These are phyloP conservation scores for Aspergillus fructus DNA, from an alignment of 2,329 filamentous ascomycete species.

Conservation along the genomic window DNA sequence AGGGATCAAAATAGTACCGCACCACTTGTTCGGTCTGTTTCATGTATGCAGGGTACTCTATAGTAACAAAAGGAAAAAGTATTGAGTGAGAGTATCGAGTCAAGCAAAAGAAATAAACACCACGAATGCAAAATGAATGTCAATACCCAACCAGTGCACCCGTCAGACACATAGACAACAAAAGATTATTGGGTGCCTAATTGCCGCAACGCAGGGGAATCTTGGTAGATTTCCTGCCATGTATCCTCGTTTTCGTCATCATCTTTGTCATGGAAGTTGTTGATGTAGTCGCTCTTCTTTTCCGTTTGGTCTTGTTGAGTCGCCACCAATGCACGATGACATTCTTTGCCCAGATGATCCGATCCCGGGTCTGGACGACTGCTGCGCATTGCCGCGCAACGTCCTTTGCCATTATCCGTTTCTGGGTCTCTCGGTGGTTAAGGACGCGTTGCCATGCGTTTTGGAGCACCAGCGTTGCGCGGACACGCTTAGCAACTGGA, in stretches of 20 bases:
- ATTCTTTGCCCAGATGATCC: constrained; percentile 40
- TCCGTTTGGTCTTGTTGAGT: constrained; percentile 19
- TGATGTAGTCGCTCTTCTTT: not conserved
- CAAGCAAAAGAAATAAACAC: not conserved
- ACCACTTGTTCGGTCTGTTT: not conserved
- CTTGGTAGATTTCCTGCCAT: not conserved
- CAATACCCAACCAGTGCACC: not conserved
- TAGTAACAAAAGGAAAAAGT: not conserved
- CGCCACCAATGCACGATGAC: constrained; percentile 39
- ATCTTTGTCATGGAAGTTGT: not conserved
- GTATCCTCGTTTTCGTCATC: not conserved
- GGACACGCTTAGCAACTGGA: constrained; percentile 48
- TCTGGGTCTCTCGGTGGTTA: constrained; percentile 17
- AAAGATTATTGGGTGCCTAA: not conserved
- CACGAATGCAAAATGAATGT: not conserved
- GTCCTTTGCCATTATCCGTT: constrained; percentile 22
- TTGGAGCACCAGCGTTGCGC: constrained; percentile 56
- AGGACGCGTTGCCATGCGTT: constrained; percentile 46
- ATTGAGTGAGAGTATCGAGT: not conserved
- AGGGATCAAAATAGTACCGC: not conserved
- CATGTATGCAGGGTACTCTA: not conserved
- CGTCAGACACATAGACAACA: not conserved
- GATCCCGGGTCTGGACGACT: constrained; percentile 47
- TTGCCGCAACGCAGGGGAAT: not conserved
- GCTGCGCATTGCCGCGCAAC: constrained; percentile 43